Base-by-base conservation (phyloP, 169 alveolate genomes). In the Sarcocystis neurona region DNA sequence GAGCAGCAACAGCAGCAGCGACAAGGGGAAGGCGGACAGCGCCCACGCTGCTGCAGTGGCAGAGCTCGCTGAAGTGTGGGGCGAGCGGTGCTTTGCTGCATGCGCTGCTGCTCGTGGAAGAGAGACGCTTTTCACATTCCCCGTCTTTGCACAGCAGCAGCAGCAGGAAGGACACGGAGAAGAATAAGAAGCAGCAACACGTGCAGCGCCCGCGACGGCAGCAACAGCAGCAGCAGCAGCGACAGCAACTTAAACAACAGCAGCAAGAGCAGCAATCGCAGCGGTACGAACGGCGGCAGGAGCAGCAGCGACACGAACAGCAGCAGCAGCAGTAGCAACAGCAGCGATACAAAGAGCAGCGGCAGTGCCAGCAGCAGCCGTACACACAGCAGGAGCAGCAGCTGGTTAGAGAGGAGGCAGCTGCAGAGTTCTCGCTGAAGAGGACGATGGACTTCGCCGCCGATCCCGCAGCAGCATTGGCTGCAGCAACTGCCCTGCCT, bases 191-290 rank as follows among this genome's bases (percentile, higher is more conserved):
- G n/a, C n/a, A n/a, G n/a, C n/a, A n/a, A n/a, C n/a, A n/a, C n/a
- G n/a, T 53, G 63, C 30, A 12, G 0, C 0, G 41, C 77, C 77
- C 20, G 37, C 39, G 30, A 18, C 77, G 30, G 32, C 77, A 63
- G n/a, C 41, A 63, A n/a, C 77, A 15, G 77, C 77, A 63, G 77
- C 41, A 39, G 3, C 77, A 63, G 77, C 77, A 63, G 77, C 20
- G 30, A 12, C 63, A 10, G 63, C 30, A 53, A 53, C 20, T 20
- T 20, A 20, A 63, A n/a, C 32, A 63, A 39, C 32, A 63, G 32
- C 77, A 63, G 77, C 77, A 63, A n/a, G 41, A 23, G 30, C 75
- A 63, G 77, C 43, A 15, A 63, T n/a, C 15, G 12, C 1, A n/a
- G 15, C 53, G 15, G 18, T 72, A 12, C 6, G 5, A 12, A 20